Percentiles rank a stretch among this genome's conserved stretches.
phyloP scores from a whole-genome alignment of 805 yeast genomes.

The Kregervanrija fluxuum region DNA sequence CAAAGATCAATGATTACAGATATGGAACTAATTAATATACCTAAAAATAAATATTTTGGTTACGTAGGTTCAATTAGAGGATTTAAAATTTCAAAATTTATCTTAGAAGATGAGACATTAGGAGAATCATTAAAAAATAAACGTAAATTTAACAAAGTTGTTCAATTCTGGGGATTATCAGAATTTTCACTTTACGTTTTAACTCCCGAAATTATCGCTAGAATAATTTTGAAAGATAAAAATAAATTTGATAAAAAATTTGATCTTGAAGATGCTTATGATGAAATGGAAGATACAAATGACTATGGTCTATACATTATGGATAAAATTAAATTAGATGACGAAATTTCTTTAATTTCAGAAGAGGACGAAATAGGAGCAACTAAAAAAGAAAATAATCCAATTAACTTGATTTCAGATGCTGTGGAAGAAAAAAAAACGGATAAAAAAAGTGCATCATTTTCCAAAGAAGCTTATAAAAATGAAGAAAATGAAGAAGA shows the following conservation, averaged over 20 bases:
- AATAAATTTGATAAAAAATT: constrained; percentile 19
- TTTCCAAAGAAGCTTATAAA: constrained; percentile 3
- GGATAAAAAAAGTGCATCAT: background rate
- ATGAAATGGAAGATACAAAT: constrained; percentile 37
- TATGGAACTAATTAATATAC: constrained; percentile 38
- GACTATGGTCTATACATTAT: constrained; percentile 30
- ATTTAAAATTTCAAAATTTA: constrained; percentile 37
- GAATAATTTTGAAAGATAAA: constrained; percentile 43
- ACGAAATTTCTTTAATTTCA: background rate
- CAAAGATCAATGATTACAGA: constrained; percentile 36
- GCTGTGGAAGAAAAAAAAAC: background rate
- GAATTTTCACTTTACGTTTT: constrained; percentile 52
- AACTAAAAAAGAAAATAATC: background rate
- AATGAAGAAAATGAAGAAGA: too few species aligned
- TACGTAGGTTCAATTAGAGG: constrained; percentile 57
- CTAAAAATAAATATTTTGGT: constrained; percentile 48
- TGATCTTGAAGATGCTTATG: constrained; percentile 38
- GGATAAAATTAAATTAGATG: constrained; percentile 17
- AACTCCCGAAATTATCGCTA: constrained; percentile 53
- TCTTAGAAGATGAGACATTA: constrained; percentile 26
- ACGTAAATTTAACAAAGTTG: constrained; percentile 32
- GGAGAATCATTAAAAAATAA: constrained; percentile 24
- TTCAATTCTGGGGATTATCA: constrained; percentile 54
- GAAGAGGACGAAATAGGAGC: background rate
- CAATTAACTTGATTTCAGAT: background rate